These are phyloP conservation scores for Trichocladium uniseriatum DNA, from an alignment of 495 filamentous ascomycete species.

Conservation along the genomic window DNA sequence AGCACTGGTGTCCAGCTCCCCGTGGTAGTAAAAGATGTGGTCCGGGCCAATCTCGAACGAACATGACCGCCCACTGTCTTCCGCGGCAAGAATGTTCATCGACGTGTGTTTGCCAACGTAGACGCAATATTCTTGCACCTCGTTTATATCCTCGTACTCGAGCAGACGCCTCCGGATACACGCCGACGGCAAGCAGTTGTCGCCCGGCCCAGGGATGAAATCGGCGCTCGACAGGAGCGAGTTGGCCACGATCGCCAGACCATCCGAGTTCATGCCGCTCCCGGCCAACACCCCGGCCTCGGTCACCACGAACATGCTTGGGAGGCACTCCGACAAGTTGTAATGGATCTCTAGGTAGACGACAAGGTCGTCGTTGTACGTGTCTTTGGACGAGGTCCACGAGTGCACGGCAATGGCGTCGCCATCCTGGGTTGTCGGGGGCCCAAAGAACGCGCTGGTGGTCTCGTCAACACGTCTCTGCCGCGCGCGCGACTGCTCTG, in stretches of 20 bases:
- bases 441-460: conserved; percentile 3
- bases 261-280: conserved; percentile 22
- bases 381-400: conserved; percentile 1
- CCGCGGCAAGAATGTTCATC: not conserved
- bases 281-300: conserved; percentile 24
- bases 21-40: not conserved
- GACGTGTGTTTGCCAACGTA: not conserved
- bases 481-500: not conserved
- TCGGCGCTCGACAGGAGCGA: conserved; percentile 10
- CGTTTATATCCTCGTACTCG: not conserved
- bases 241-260: conserved; percentile 19
- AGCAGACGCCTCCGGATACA: not conserved
- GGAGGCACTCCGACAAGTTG: conserved; percentile 7
- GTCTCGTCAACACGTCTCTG: not conserved
- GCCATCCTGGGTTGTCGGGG: not conserved
- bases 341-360: conserved; percentile 24
- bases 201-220: not conserved
- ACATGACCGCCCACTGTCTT: not conserved
- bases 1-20: not conserved
- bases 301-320: conserved; percentile 22
- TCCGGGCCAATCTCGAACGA: not conserved
- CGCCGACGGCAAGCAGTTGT: not conserved
- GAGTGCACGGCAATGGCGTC: not conserved
- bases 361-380: conserved; percentile 9
- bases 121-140: too few species aligned